phyloP scores from a whole-genome alignment of 2,329 filamentous ascomycete genomes.

The Immersiporthe knoxdaviesiana region DNA sequence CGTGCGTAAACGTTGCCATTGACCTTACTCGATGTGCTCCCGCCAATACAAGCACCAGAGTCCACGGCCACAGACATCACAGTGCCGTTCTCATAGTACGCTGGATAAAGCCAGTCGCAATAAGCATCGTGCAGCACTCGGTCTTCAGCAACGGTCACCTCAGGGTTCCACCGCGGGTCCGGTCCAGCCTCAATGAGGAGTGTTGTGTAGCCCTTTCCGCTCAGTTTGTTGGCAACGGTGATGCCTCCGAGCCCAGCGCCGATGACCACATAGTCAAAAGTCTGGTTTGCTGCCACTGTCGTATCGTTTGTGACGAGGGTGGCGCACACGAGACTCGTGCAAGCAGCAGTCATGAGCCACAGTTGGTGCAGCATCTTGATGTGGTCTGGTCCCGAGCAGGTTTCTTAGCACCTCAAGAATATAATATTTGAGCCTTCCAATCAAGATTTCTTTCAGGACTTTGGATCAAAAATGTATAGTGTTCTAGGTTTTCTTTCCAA shows the following conservation, averaged over 20 bases:
- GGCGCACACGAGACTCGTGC: neutral
- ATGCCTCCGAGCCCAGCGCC: slow-evolving; percentile 29
- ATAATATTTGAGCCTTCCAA: neutral
- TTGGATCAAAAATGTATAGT: too few species aligned
- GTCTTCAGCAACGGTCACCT: slow-evolving; percentile 29
- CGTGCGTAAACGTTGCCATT: neutral
- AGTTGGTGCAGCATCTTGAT: neutral
- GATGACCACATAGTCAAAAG: slow-evolving; percentile 29
- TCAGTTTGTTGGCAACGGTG: slow-evolving; percentile 29
- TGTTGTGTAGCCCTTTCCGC: slow-evolving; percentile 31
- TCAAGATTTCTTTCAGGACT: too few species aligned
- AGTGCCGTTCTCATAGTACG: slow-evolving; percentile 31
- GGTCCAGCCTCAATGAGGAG: slow-evolving; percentile 35
- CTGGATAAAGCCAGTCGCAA: slow-evolving; percentile 34
- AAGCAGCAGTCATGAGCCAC: neutral
- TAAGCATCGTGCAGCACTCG: slow-evolving; percentile 28
- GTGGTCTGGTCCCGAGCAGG: neutral
- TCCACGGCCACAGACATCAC: slow-evolving; percentile 29
- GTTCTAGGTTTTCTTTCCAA: too few species aligned
- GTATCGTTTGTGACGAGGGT: slow-evolving; percentile 33
- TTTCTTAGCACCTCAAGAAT: neutral
- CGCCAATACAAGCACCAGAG: slow-evolving; percentile 35
- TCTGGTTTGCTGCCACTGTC: slow-evolving; percentile 16
- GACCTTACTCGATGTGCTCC: slow-evolving; percentile 34
- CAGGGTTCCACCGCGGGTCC: slow-evolving; percentile 33